Evolutionary conservation across 2,329 filamentous ascomycete genomes (phyloP), one percentile per base, ranked within the genome.

Genomic region (Dissoconium aciculare): DNA sequence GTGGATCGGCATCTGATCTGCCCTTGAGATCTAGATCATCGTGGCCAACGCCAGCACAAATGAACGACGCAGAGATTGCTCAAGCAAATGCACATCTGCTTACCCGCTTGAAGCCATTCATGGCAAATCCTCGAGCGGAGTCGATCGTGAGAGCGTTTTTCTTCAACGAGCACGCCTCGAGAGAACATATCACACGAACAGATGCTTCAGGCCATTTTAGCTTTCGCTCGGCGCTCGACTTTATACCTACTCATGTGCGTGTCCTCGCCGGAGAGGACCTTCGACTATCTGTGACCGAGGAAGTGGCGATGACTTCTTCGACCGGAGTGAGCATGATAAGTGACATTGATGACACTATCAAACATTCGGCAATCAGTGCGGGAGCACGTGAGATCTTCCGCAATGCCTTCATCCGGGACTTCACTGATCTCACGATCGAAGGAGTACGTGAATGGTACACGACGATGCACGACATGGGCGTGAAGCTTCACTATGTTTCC

Each of bases 321-420:
- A 64, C 62, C 13, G 89, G 89, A 24, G 70, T 98, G 39, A 95
- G 85, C 53, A 51, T 98, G 35, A 95, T 98, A 52, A 95, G 83
- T 52, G 89, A 98, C 52, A 89, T 98, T 40, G 89, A 98, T 49
- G 89, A 98, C 55, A 98, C 89, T 0, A 77, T 98, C 51, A 98
- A 98, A 54, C 78, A 84, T 46, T 94, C 89, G 12, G 91, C 85
- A 34, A 94, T 98, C 41, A 70, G 74, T 2, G 71, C 71, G 31
- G 89, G 91, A 5, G 78, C 87, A 1, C 76, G 84, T 36, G 89
- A 95, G 51, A 94, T 95, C 38, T 95, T 95, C 54, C 75, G 87
- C 35, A 95, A 94, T 53, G 89, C 84, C 0, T 98, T 98, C 51
- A 77, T 94, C 31, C 76, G 85, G 6, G 83, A 94, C 26, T 62